Evolutionary conservation across 176 grass and related monocot genomes (phyloP), one percentile per base, ranked within the genome.

Genomic region (Musa acuminata): DNA sequence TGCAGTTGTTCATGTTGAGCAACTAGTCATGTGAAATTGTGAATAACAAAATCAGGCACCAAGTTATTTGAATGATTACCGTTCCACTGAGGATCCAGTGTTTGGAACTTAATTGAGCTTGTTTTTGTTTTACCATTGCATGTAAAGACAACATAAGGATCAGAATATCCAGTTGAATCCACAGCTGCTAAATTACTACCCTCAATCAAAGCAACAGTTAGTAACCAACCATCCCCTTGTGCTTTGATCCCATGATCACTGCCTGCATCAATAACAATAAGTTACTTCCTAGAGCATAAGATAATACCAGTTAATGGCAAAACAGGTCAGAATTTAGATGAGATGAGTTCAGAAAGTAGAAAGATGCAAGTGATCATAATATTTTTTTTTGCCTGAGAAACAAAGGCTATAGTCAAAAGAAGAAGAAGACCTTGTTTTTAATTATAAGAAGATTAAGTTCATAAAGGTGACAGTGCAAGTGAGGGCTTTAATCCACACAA

Each of bases 211-310:
- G 94, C 90, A 78, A 93, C 84, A 80, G 88, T 93, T 68, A 98
- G 80, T 75, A 93, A 80, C 94, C 94, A 98, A 49, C 94, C 94
- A 80, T 98, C 58, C 3, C 94, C 94, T 83, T 87, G 82, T 87
- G 90, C 82, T 86, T 87, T 91, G 69, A 91, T 72, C 72, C 94
- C 90, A 81, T 91, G 94, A 72, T 98, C 94, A 78, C 86, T 84
- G 53, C 84, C 85, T 91, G 71, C 49, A 87, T 63, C 75, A 78
- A 67, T 29, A 63, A 69, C 73, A 79, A 79, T 24, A 63, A 53
- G 22, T 13, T 24, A 29, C 13, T 13, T 3, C 57, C 5, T 68
- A 14, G 8, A 13, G 16, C 20, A 24, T 51, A 52, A 3, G 2
- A 52, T 19, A 50, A 22, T 4, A 20, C 11, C 35, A 70, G 20